phyloP scores from a whole-genome alignment of 495 filamentous ascomycete genomes.

The Corynascus novoguineensis region DNA sequence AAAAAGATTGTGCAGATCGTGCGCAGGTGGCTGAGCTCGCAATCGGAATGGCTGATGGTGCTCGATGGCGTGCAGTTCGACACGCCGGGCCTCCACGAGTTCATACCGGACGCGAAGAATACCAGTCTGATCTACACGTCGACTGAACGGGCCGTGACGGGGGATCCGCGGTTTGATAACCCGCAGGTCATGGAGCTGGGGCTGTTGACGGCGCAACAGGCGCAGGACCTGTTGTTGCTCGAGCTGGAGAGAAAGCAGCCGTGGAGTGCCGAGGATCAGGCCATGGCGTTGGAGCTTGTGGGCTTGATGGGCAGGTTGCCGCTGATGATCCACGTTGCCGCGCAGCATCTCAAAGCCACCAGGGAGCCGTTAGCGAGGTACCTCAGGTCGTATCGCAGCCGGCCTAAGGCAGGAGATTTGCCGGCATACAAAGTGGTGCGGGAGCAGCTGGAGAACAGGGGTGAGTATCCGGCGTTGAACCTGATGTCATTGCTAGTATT shows the following conservation, averaged over 20 bases:
- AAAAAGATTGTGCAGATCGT: constrained; percentile 56
- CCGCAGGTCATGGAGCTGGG: constrained; percentile 64
- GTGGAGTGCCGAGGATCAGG: constrained; percentile 53
- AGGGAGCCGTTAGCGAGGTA: constrained; percentile 66
- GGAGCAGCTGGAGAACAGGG: constrained; percentile 59
- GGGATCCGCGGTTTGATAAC: constrained; percentile 65
- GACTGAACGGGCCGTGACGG: constrained; percentile 59
- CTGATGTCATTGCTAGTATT: constrained; percentile 71
- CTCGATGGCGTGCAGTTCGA: constrained; percentile 71
- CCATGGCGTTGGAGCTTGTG: constrained; percentile 60
- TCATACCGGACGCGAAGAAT: constrained; percentile 62
- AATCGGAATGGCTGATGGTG: constrained; percentile 69
- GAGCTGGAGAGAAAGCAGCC: constrained; percentile 54
- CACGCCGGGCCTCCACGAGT: constrained; percentile 55
- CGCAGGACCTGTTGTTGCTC: constrained; percentile 42
- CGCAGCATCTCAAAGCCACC: constrained; percentile 66
- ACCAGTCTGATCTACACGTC: constrained; percentile 76
- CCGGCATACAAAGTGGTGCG: constrained; percentile 64
- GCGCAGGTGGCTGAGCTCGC: constrained; percentile 62
- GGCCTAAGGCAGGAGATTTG: constrained; percentile 61
- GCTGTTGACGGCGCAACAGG: constrained; percentile 47
- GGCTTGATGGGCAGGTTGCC: constrained; percentile 66
- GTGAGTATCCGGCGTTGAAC: constrained; percentile 59
- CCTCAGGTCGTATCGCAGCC: constrained; percentile 60
- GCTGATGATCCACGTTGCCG: constrained; percentile 72